Evolutionary conservation across 768 basidiomycete species (phyloP).

Genomic region (Hygrocybe coccinea): DNA sequence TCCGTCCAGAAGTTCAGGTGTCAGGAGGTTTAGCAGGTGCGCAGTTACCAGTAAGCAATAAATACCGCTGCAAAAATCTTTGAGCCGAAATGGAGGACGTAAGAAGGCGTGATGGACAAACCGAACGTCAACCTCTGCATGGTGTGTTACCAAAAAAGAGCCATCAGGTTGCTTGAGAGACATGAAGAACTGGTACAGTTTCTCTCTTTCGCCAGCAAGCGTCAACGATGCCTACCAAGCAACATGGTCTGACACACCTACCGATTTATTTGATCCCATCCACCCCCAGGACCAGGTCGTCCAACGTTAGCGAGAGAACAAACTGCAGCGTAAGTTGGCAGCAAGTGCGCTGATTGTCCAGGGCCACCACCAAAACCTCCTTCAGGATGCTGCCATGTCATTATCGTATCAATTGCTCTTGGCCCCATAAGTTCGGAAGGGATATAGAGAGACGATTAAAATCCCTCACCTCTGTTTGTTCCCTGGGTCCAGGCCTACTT

Average conservation of each 20-base stretch:
- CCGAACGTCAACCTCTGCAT: slow-evolving; percentile 94
- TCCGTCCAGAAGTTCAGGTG: slow-evolving; percentile 76
- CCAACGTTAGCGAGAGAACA: slow-evolving; percentile 82
- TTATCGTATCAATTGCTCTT: slow-evolving; percentile 76
- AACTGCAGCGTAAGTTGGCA: slow-evolving; percentile 87
- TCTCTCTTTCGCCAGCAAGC: slow-evolving; percentile 43
- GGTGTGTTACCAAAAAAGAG: slow-evolving; percentile 81
- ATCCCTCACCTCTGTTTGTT: slow-evolving; percentile 66
- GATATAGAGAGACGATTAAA: slow-evolving; percentile 6
- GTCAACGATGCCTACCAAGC: neutral
- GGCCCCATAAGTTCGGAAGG: neutral
- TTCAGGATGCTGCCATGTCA: slow-evolving; percentile 75
- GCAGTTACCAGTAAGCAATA: slow-evolving; percentile 89
- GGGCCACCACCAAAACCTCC: slow-evolving; percentile 94
- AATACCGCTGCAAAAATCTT: slow-evolving; percentile 59
- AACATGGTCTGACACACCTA: slow-evolving; percentile 26
- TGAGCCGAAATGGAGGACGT: neutral
- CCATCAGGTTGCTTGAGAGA: slow-evolving; percentile 90
- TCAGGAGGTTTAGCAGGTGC: slow-evolving; percentile 77
- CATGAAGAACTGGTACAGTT: slow-evolving; percentile 86
- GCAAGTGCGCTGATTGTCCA: slow-evolving; percentile 79
- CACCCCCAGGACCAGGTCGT: slow-evolving; percentile 61
- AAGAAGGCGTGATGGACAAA: slow-evolving; percentile 39
- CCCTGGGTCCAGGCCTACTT: slow-evolving; percentile 70
- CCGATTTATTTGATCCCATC: slow-evolving; percentile 88